Evolutionary conservation across 2,329 filamentous ascomycete species (phyloP), one percentile per base, ranked within the genome.

Genomic region (Neofusicoccum laricinum): DNA sequence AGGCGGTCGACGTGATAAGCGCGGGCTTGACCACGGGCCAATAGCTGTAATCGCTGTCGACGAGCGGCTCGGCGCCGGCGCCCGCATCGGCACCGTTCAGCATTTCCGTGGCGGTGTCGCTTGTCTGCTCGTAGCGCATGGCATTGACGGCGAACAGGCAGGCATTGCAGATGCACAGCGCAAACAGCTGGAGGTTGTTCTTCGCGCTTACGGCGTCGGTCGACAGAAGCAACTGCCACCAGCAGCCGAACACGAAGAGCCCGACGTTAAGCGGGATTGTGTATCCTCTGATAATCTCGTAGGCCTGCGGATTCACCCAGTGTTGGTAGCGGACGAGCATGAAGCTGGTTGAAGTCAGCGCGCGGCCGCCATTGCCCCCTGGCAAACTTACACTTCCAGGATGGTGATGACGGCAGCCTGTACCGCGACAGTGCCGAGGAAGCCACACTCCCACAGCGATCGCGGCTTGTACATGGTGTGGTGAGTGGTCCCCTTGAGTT

Each of bases 121-220:
- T 10, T 3, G 19, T 41, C 45, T 46, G 48, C 12, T 8, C 30
- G 32, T 69, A 69, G 15, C 68, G 68, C 66, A 72, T 65, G 30
- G 69, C 40, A 8, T 68, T 67, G 10, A 68, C 68, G 1, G 67
- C 38, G 7, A 68, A 67, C 3, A 72, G 49, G 25, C 65, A 67
- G 10, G 66, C 41, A 36, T 72, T 70, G 49, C 66, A 65, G 15
- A 68, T 49, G 43, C 69, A 70, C 49, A 68, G 64, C 8, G 64
- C 66, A 8, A 69, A 69, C 0, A 72, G 43, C 57, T 73, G 70
- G 8, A 72, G 64, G 38, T 69, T 69, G 43, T 72, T 72, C 25
- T 30, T 30, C 25, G 30, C 69, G 69, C 43, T 67, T 66, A 8
- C 68, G 66, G 15, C 68, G 61, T 6, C 70, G 68, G 43, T 73